These are phyloP conservation scores for Leccinum pellstonianum DNA, from an alignment of 768 basidiomycete species.

Conservation along the genomic window DNA sequence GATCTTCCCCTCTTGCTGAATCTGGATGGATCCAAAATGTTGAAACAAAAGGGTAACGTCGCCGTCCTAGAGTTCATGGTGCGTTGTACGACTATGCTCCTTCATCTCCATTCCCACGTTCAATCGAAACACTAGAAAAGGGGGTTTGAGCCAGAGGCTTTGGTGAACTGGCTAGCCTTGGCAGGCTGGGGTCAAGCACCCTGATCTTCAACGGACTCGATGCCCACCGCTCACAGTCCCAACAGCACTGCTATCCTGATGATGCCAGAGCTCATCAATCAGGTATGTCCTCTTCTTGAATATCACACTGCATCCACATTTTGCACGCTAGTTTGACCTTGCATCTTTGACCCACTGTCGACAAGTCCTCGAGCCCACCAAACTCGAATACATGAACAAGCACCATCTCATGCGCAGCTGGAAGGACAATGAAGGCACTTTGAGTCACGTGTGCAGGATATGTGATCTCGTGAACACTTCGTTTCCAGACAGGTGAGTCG, in stretches of 20 bases:
- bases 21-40: constrained; percentile 90
- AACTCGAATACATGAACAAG: constrained; percentile 77
- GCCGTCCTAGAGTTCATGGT: constrained; percentile 86
- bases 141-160: constrained; percentile 87
- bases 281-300: constrained; percentile 39
- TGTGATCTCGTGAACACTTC: constrained; percentile 50
- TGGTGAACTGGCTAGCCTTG: constrained; percentile 91
- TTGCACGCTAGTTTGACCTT: constrained; percentile 65
- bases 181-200: constrained; percentile 85
- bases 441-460: constrained; percentile 52
- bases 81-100: constrained; percentile 16
- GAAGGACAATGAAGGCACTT: constrained; percentile 48
- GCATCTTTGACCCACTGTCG: constrained; percentile 76
- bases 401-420: constrained; percentile 68
- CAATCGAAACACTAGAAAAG: constrained; percentile 49
- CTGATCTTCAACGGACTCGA: constrained; percentile 27
- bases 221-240: constrained; percentile 41
- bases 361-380: constrained; percentile 65
- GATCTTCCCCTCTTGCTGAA: constrained; percentile 92
- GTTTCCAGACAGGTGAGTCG: constrained; percentile 56
- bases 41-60: constrained; percentile 89
- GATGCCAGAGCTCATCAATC: constrained; percentile 60
- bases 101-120: neutral
- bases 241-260: constrained; percentile 65
- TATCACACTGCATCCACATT: neutral